Evolutionary conservation across 768 basidiomycete species (phyloP).

Genomic region (Psilocybe sp.): DNA sequence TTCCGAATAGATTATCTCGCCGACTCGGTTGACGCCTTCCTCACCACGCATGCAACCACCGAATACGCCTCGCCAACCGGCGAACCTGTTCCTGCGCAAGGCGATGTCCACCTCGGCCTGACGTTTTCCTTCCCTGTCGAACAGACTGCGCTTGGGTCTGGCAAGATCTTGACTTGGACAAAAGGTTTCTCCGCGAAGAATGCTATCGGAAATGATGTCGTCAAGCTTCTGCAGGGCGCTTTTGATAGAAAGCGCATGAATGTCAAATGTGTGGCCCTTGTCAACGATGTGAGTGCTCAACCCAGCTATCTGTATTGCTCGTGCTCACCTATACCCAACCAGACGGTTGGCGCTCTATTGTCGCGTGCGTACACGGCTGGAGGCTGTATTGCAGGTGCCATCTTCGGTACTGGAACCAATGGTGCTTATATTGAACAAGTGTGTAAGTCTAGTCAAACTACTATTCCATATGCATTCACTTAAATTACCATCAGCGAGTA

Average conservation of each 20-base stretch:
- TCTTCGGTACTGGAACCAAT: slow-evolving; percentile 98
- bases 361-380: slow-evolving; percentile 94
- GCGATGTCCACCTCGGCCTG: slow-evolving; percentile 68
- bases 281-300: slow-evolving; percentile 76
- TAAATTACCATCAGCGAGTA: slow-evolving; percentile 46
- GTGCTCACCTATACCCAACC: neutral
- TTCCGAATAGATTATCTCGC: slow-evolving; percentile 85
- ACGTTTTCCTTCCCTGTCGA: slow-evolving; percentile 99
- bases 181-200: slow-evolving; percentile 95
- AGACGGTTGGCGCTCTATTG: slow-evolving; percentile 95
- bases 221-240: slow-evolving; percentile 86
- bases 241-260: slow-evolving; percentile 91
- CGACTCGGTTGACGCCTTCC: slow-evolving; percentile 92
- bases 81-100: slow-evolving; percentile 9
- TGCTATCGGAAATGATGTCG: slow-evolving; percentile 86
- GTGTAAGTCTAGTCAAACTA: slow-evolving; percentile 27
- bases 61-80: slow-evolving; percentile 36
- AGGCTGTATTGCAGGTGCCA: slow-evolving; percentile 83
- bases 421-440: slow-evolving; percentile 94
- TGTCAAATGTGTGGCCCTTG: slow-evolving; percentile 87
- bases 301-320: neutral
- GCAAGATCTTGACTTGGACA: slow-evolving; percentile 91
- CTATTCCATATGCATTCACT: neutral
- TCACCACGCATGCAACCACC: slow-evolving; percentile 56
- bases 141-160: slow-evolving; percentile 88